Conservation (phyloP, 495 filamentous ascomycete genomes). For the Cenococcum geophilum region DNA sequence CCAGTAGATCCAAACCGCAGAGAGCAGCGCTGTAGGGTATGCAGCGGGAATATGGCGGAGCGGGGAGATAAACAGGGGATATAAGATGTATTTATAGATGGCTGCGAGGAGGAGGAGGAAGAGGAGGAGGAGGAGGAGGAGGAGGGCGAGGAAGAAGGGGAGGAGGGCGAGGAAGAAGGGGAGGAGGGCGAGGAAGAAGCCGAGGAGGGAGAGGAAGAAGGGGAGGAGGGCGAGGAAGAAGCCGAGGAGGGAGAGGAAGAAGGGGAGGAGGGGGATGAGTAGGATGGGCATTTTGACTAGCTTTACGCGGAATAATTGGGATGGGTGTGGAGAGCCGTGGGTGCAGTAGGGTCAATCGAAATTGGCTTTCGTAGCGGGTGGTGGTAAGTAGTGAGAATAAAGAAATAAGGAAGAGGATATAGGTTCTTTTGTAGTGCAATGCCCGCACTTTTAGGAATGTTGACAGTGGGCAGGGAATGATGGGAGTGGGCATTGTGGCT, state of each 20-base stretch:
- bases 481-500: not conserved
- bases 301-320: not conserved
- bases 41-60: conserved; percentile 27
- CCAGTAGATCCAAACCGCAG: conserved; percentile 27
- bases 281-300: not conserved
- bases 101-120: not conserved
- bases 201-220: conserved; percentile 1
- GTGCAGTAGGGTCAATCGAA: not conserved
- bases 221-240: conserved; percentile 1
- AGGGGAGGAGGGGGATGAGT: conserved; percentile 3
- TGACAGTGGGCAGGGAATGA: not conserved
- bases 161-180: conserved; percentile 1
- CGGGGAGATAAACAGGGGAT: conserved; percentile 14
- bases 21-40: conserved; percentile 21
- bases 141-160: not conserved
- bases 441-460: not conserved
- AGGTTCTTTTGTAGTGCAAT: not conserved
- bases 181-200: conserved; percentile 1
- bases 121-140: conserved; percentile 5
- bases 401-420: not conserved
- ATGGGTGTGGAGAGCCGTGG: not conserved
- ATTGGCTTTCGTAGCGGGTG: not conserved
- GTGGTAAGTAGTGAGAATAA: not conserved
- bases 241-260: conserved; percentile 1
- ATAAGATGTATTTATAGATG: conserved; percentile 6